A percentile compares a stretch with the other conserved stretches of the same genome.
phyloP scores from a whole-genome alignment of 495 filamentous ascomycete genomes.

The Penicillium robsamsonii region DNA sequence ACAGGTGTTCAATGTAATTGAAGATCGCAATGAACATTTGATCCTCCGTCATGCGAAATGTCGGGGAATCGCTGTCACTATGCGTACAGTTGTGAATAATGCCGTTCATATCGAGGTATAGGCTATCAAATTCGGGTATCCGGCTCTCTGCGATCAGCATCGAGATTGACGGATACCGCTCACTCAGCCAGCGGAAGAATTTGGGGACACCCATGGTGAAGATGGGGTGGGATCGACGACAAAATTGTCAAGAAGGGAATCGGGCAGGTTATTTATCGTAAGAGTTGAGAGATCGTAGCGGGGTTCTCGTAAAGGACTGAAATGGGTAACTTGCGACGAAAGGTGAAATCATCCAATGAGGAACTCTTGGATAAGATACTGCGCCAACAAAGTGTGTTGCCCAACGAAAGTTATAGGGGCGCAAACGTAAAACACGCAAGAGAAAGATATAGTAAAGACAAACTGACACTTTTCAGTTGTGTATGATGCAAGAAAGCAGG shows the following conservation, averaged over 20 bases:
- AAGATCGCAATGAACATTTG: conserved; percentile 99
- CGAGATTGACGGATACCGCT: conserved; percentile 98
- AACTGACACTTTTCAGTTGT: conserved; percentile 1
- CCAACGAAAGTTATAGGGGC: neutral
- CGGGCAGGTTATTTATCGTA: conserved; percentile 2
- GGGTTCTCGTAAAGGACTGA: conserved; percentile 1
- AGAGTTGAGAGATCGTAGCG: conserved; percentile 5
- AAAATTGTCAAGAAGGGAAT: conserved; percentile 1
- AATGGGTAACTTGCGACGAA: conserved; percentile 8
- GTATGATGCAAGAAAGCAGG: conserved; percentile 13
- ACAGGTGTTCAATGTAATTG: conserved; percentile 99
- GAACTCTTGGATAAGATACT: neutral
- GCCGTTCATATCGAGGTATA: conserved; percentile 99
- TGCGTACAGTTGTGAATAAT: conserved; percentile 99
- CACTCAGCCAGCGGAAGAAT: conserved; percentile 93
- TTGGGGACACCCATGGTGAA: conserved; percentile 86
- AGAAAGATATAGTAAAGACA: conserved; percentile 1
- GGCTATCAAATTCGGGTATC: conserved; percentile 97
- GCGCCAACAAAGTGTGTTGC: neutral
- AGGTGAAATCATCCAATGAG: conserved; percentile 6
- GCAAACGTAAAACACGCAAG: neutral
- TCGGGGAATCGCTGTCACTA: conserved; percentile 86
- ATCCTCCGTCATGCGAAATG: conserved; percentile 92
- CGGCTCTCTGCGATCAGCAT: conserved; percentile 98
- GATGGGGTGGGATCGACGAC: neutral